Conservation (phyloP, 176 grass and related monocot genomes). For the Carex cristatella region DNA sequence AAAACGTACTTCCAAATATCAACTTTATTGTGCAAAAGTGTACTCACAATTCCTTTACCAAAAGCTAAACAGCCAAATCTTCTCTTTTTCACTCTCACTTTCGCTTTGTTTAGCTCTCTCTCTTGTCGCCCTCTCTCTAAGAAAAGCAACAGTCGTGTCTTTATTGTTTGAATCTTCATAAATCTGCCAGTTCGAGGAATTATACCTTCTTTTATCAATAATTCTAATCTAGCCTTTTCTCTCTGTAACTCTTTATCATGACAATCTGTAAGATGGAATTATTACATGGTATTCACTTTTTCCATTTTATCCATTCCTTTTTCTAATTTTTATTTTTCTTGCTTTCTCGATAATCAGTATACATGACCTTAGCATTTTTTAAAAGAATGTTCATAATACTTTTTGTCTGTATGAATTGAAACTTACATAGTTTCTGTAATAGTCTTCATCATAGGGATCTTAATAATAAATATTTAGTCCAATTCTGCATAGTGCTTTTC, state of each 20-base stretch:
- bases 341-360: not conserved
- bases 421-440: not conserved
- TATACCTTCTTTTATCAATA: slow-evolving; percentile 10
- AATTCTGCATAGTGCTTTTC: not conserved
- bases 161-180: slow-evolving; percentile 16
- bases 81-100: not conserved
- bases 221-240: slow-evolving; percentile 1
- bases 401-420: not conserved
- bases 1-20: not conserved
- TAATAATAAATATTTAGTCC: not conserved
- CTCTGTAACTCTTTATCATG: not conserved
- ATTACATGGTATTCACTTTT: slow-evolving; percentile 15
- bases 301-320: not conserved
- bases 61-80: slow-evolving; percentile 15
- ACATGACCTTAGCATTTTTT: not conserved
- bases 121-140: not conserved
- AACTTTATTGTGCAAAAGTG: slow-evolving; percentile 10
- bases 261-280: slow-evolving; percentile 11
- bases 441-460: not conserved
- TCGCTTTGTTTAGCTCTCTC: not conserved
- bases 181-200: not conserved
- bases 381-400: not conserved
- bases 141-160: not conserved
- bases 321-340: not conserved
- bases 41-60: slow-evolving; percentile 5